Evolutionary conservation across 2,329 filamentous ascomycete species (phyloP).

Genomic region (Ceratocystis alfenasii): DNA sequence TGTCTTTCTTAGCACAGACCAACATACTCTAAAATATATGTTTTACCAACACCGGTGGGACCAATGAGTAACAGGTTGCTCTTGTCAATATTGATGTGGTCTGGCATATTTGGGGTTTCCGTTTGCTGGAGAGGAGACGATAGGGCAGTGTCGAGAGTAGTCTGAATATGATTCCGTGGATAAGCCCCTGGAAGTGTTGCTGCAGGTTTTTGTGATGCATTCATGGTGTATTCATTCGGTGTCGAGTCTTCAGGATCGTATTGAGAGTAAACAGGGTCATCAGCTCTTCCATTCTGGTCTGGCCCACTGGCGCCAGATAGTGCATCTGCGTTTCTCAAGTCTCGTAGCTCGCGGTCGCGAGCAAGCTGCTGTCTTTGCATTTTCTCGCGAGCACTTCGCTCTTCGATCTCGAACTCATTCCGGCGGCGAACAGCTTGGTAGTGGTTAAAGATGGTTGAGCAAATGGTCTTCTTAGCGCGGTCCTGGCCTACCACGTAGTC

Average conservation of each 20-base stretch:
- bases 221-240: constrained; percentile 24
- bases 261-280: constrained; percentile 15
- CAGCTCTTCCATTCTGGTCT: constrained; percentile 7
- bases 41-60: constrained; percentile 92
- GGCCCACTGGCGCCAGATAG: constrained; percentile 22
- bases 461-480: constrained; percentile 84
- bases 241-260: constrained; percentile 24
- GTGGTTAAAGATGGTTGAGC: constrained; percentile 90
- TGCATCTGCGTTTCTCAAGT: constrained; percentile 16
- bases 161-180: not conserved
- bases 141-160: constrained; percentile 17
- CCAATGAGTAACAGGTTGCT: constrained; percentile 86
- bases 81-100: constrained; percentile 72
- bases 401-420: constrained; percentile 61
- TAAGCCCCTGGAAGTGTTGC: not conserved
- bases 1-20: not conserved
- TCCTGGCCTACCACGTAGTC: constrained; percentile 96
- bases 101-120: constrained; percentile 35
- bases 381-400: constrained; percentile 48
- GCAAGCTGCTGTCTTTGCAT: constrained; percentile 57
- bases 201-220: not conserved
- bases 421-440: constrained; percentile 77
- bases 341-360: constrained; percentile 47
- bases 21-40: constrained; percentile 66
- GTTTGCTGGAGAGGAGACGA: constrained; percentile 37